Percentiles rank a stretch among this genome's conserved stretches.
Conservation (phyloP, 2,329 filamentous ascomycete genomes). For the Nemania bipapillata region DNA sequence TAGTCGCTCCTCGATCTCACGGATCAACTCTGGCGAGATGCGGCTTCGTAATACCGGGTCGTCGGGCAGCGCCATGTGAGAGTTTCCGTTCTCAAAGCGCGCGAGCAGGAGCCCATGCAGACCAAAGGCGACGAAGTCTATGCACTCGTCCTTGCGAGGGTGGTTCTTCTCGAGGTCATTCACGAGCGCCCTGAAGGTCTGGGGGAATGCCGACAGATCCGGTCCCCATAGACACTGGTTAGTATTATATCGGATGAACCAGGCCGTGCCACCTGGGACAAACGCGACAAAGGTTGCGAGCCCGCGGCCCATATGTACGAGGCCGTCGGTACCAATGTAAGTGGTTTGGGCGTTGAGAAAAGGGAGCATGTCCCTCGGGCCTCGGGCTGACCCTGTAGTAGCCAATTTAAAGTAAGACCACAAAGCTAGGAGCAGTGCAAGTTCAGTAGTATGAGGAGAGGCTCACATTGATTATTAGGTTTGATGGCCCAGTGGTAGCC, state of each 20-base stretch:
- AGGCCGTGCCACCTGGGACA: slow-evolving; percentile 20
- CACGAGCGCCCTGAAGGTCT: slow-evolving; percentile 20
- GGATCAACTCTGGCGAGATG: slow-evolving; percentile 12
- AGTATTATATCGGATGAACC: slow-evolving; percentile 31
- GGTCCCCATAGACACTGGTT: slow-evolving; percentile 26
- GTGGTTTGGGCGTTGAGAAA: slow-evolving; percentile 6
- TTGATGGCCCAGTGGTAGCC: slow-evolving; percentile 24
- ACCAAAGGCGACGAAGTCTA: slow-evolving; percentile 33
- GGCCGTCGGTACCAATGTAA: neutral
- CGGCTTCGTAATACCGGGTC: slow-evolving; percentile 18
- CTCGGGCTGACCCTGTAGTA: slow-evolving; percentile 25
- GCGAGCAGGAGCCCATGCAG: slow-evolving; percentile 20
- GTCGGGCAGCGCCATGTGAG: slow-evolving; percentile 22
- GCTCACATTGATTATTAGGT: slow-evolving; percentile 20
- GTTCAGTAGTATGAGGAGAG: neutral
- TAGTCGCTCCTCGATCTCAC: slow-evolving; percentile 27
- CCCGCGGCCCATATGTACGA: slow-evolving; percentile 14
- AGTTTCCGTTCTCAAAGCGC: slow-evolving; percentile 32
- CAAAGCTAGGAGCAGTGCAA: neutral
- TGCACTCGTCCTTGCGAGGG: slow-evolving; percentile 29
- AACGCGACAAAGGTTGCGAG: slow-evolving; percentile 25
- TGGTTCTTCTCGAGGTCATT: slow-evolving; percentile 25
- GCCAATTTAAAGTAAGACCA: neutral
- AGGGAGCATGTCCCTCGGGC: slow-evolving; percentile 24
- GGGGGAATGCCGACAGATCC: neutral